Conservation (phyloP, 139 green algal species). For the Dunaliella primolecta region DNA sequence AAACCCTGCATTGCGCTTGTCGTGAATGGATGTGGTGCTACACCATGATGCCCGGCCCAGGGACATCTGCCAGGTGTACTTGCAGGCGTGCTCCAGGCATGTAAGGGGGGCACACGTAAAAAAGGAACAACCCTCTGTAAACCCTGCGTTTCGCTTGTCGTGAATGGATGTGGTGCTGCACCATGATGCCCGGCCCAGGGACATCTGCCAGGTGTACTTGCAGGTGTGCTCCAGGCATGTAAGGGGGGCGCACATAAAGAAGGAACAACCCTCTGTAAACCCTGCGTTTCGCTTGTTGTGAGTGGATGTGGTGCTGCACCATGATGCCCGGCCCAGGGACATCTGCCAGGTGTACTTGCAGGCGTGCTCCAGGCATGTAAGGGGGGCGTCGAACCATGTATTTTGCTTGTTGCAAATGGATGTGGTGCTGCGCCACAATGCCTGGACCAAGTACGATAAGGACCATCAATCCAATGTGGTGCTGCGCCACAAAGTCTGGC, state of each 20-base stretch:
- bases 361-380: constrained; percentile 35
- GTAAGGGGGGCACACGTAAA: too few relatives aligned
- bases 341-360: constrained; percentile 38
- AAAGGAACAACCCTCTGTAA: too few relatives aligned
- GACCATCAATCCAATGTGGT: too few relatives aligned
- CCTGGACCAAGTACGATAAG: constrained; percentile 7
- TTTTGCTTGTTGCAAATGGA: too few relatives aligned
- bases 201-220: constrained; percentile 38
- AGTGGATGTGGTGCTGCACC: constrained; percentile 43
- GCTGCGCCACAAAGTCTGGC: too few relatives aligned
- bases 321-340: constrained; percentile 18
- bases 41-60: constrained; percentile 16
- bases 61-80: constrained; percentile 38
- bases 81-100: constrained; percentile 37
- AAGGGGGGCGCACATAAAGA: too few relatives aligned
- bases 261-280: too few relatives aligned
- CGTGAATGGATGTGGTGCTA: constrained; percentile 45
- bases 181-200: constrained; percentile 10
- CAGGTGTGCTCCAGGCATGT: constrained; percentile 35
- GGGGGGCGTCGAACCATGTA: too few relatives aligned
- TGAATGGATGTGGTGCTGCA: constrained; percentile 47
- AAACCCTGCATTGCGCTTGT: too few relatives aligned
- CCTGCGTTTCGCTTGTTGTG: too few relatives aligned
- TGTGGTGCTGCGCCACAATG: constrained; percentile 37
- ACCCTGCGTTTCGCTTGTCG: too few relatives aligned